Evolutionary conservation across 2,329 filamentous ascomycete genomes (phyloP).

Genomic region (Monosporascus cannonballus): DNA sequence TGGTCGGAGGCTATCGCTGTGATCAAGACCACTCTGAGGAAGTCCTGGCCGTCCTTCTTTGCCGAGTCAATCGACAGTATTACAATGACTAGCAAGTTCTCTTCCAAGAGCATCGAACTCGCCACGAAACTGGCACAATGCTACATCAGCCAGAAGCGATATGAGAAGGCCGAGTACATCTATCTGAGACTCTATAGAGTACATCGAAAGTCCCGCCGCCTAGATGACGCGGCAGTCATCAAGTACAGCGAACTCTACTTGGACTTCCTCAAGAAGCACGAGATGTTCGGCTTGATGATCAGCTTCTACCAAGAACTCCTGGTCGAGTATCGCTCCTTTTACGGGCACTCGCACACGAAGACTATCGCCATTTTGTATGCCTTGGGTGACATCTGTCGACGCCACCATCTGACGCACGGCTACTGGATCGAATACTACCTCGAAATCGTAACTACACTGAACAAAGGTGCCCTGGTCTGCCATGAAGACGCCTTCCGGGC

Average conservation of each 20-base stretch:
- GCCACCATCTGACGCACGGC: background rate
- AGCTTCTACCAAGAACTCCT: constrained; percentile 31
- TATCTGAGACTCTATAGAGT: constrained; percentile 7
- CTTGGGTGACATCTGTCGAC: constrained; percentile 25
- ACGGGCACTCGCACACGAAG: constrained; percentile 26
- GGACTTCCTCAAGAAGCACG: constrained; percentile 24
- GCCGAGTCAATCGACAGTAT: constrained; percentile 33
- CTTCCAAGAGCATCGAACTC: constrained; percentile 33
- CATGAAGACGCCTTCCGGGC: constrained; percentile 32
- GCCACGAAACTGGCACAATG: constrained; percentile 39
- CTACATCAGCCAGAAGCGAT: constrained; percentile 32
- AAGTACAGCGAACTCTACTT: constrained; percentile 21
- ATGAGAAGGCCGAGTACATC: constrained; percentile 30
- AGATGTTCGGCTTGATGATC: constrained; percentile 27
- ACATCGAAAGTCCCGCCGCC: background rate
- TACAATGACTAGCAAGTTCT: background rate
- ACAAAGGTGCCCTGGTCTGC: constrained; percentile 28
- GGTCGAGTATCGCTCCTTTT: constrained; percentile 28
- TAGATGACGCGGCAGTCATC: constrained; percentile 2
- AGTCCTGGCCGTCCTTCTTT: constrained; percentile 41
- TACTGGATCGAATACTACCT: constrained; percentile 30
- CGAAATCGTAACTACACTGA: constrained; percentile 29
- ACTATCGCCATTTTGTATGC: constrained; percentile 31
- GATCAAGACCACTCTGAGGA: constrained; percentile 36
- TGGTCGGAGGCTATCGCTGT: constrained; percentile 39